Percentiles rank a stretch among this genome's conserved stretches.
Evolutionary conservation across 139 green algal genomes (phyloP).

Genomic region (Chlorokybus atmophyticus): DNA sequence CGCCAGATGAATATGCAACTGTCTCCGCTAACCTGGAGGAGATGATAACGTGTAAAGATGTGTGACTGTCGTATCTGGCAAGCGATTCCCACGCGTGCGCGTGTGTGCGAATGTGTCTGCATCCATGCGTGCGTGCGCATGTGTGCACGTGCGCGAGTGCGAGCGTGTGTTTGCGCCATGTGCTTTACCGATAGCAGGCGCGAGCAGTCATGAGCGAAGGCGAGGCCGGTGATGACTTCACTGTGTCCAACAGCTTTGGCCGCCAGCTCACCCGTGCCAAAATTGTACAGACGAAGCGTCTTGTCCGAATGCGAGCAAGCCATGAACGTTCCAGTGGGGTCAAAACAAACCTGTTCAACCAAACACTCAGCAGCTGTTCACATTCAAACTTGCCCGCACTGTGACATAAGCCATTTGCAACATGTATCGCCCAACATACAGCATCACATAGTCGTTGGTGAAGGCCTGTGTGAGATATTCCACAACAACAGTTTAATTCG

Average conservation of each 20-base stretch:
- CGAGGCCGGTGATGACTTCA: not conserved
- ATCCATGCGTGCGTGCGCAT: conserved; percentile 20
- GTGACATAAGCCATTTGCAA: no score
- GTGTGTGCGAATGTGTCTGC: conserved; percentile 11
- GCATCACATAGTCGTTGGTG: no score
- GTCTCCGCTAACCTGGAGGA: conserved; percentile 33
- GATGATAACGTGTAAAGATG: no score
- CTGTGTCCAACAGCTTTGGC: conserved; percentile 2
- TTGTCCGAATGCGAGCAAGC: conserved; percentile 33
- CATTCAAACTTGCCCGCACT: no score
- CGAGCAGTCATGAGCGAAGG: not conserved
- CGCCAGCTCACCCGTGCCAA: conserved; percentile 22
- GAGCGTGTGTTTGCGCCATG: conserved; percentile 8
- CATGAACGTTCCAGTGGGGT: conserved; percentile 24
- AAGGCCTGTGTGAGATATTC: no score
- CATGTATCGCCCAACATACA: no score
- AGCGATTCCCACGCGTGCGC: not conserved
- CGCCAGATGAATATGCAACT: conserved; percentile 40
- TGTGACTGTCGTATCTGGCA: no score
- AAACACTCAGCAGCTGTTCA: no score
- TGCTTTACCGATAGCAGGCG: not conserved
- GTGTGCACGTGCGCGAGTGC: not conserved
- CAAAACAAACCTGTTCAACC: conserved; percentile 24
- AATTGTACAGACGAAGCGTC: conserved; percentile 29
- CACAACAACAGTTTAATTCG: no score